phyloP scores from a whole-genome alignment of 202 grass and related monocot species.

The Miscanthus sacchariflorus region DNA sequence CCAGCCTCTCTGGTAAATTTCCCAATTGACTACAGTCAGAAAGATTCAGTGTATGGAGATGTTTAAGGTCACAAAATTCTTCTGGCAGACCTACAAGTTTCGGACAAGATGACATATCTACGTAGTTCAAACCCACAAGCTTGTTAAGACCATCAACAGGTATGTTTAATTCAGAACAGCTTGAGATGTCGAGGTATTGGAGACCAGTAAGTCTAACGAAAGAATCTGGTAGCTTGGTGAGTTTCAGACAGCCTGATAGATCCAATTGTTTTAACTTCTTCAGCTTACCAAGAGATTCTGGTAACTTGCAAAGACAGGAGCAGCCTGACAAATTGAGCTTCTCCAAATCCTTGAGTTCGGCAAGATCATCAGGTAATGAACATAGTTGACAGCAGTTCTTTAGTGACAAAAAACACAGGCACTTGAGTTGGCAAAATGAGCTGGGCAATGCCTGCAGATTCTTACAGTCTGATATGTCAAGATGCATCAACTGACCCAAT shows the following conservation, averaged over 20 bases:
- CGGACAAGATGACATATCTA: constrained; percentile 16
- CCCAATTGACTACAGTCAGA: neutral
- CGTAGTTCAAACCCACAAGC: neutral
- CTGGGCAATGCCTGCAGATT: neutral
- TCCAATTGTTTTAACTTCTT: neutral
- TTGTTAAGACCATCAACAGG: neutral
- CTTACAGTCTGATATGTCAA: neutral
- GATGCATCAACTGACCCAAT: constrained; percentile 22
- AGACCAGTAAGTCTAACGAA: neutral
- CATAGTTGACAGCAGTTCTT: neutral
- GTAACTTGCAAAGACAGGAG: neutral
- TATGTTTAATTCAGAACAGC: constrained; percentile 1
- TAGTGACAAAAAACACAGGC: neutral
- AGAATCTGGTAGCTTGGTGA: neutral
- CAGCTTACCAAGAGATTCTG: neutral
- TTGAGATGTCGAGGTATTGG: constrained; percentile 8
- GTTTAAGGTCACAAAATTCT: constrained; percentile 23
- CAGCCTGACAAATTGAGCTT: constrained; percentile 31
- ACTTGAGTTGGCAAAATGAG: neutral
- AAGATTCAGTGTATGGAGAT: constrained; percentile 25
- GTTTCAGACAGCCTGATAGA: constrained; percentile 27
- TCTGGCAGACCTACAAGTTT: constrained; percentile 3
- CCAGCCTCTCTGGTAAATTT: constrained; percentile 4
- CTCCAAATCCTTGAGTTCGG: neutral
- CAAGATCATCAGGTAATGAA: constrained; percentile 30